Base-by-base conservation (phyloP, 2,329 filamentous ascomycete genomes). In the Chaetoscypha palmicola region DNA sequence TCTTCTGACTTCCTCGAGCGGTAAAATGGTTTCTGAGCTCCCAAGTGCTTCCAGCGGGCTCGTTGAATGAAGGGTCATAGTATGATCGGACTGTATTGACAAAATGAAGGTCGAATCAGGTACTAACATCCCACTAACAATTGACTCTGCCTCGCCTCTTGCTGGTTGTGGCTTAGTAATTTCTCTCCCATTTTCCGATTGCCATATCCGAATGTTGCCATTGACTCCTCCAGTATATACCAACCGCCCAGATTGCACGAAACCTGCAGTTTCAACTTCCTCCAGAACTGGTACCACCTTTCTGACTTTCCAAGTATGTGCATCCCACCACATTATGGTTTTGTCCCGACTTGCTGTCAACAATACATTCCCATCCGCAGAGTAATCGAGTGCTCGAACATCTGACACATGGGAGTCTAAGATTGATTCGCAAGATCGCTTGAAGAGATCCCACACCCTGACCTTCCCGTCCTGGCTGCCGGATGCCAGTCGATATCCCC, bases 381-480 rank as follows among this genome's bases (percentile, higher is more conserved):
- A 92, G 63, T 86, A 98, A 56, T 92, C 86, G 38, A 98, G 64
- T 41, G 80, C 81, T 54, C 89, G 82, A n/a, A 98, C 86, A 53
- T 97, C 86, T 8, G 92, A 97, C 17, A 95, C 89, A 62, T 98
- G 94, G 1, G 89, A 92, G 48, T 97, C 89, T 23, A 96, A 71
- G 14, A 95, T 71, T 16, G 86, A 85, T 17, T 87, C 72, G 47
- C 82, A 81, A 51, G 77, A 86, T 44, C 86, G 78, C 67, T 87
- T 94, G 65, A 90, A 81, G 46, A 98, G 68, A 66, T 97, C 86
- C 86, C 90, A 98, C 17, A 98, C 77, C 16, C 86, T 76, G 41
- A 98, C 77, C 60, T 91, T 94, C 23, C 92, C 92, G 62, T 97
- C 91, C 64, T 98, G 94, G 49, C 86, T 89, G 50, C 91, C 92